Percentiles rank a stretch among this genome's conserved stretches.
Evolutionary conservation across 352 stramenopile genomes (phyloP).

Genomic region (Globisporangium abappressorium): DNA sequence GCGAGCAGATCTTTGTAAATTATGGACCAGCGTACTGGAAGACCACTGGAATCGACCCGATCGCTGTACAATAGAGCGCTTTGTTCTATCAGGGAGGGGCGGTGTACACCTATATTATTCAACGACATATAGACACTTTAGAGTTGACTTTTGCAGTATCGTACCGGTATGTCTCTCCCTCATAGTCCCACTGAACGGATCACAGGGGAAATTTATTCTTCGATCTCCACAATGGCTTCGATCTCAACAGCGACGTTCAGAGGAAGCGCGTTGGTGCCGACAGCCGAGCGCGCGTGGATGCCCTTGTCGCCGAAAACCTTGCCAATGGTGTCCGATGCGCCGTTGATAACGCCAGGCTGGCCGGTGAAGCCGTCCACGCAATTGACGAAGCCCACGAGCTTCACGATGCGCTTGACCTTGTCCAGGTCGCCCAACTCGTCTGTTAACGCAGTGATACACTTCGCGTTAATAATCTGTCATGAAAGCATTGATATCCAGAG

Average conservation of each 20-base stretch:
- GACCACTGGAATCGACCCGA: conserved; percentile 43
- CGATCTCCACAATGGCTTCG: conserved; percentile 92
- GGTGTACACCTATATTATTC: conserved; percentile 4
- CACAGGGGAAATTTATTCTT: conserved; percentile 18
- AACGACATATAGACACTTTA: conserved; percentile 15
- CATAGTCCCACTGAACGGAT: too few species aligned
- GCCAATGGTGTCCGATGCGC: conserved; percentile 82
- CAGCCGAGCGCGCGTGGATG: conserved; percentile 83
- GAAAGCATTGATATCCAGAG: too few species aligned
- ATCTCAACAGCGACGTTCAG: conserved; percentile 94
- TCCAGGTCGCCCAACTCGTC: conserved; percentile 82
- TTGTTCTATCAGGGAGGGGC: conserved; percentile 2
- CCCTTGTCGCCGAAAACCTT: conserved; percentile 81
- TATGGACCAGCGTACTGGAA: conserved; percentile 75
- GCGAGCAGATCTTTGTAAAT: conserved; percentile 75
- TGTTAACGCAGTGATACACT: conserved; percentile 1
- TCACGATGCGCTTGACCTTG: conserved; percentile 89
- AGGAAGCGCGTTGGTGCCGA: conserved; percentile 92
- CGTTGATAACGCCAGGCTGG: conserved; percentile 92
- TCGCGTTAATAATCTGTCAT: background rate
- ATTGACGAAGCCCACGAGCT: conserved; percentile 93
- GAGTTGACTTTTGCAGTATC: conserved; percentile 1
- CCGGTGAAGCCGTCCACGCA: conserved; percentile 81
- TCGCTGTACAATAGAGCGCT: conserved; percentile 35
- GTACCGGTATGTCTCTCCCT: background rate